phyloP scores from a whole-genome alignment of 257 asterid genomes.

The Capsicum pubescens region DNA sequence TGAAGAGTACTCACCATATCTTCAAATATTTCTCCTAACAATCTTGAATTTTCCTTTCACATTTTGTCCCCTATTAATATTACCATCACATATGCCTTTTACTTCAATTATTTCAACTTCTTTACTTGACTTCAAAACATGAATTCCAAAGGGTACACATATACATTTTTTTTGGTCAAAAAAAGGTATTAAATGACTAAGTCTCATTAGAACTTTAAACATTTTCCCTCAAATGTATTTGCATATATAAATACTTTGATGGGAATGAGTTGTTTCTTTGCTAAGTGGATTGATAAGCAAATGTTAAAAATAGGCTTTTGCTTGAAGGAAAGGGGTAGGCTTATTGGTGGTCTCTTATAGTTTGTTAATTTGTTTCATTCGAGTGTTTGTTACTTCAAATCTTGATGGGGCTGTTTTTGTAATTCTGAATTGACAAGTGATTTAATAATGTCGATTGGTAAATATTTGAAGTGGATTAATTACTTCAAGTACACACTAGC shows the following conservation, averaged over 20 bases:
- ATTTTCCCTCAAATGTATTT: not conserved
- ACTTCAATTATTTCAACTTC: conserved; percentile 53
- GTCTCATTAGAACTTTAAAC: not conserved
- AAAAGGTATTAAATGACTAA: not conserved
- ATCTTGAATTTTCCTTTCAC: conserved; percentile 1
- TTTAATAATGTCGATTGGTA: no score
- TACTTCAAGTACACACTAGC: no score
- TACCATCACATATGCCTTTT: conserved; percentile 48
- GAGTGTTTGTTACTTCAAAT: conserved; percentile 40
- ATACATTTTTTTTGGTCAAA: no score
- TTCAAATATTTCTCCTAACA: not conserved
- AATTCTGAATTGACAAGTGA: conserved; percentile 24
- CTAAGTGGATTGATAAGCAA: not conserved
- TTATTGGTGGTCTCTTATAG: not conserved
- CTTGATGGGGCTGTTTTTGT: conserved; percentile 28
- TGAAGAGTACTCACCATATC: conserved; percentile 50
- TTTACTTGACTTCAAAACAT: conserved; percentile 61
- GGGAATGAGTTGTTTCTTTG: not conserved
- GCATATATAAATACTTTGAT: not conserved
- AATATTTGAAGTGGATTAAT: no score
- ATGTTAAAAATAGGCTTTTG: conserved; percentile 19
- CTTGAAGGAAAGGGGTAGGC: conserved; percentile 32
- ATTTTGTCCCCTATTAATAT: conserved; percentile 32
- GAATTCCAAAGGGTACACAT: conserved; percentile 35
- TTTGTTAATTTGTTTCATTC: conserved; percentile 45